A percentile compares a stretch with the other conserved stretches of the same genome.
Evolutionary conservation across 1,284 basidiomycete species (phyloP).

Genomic region (Cerrena zonata): DNA sequence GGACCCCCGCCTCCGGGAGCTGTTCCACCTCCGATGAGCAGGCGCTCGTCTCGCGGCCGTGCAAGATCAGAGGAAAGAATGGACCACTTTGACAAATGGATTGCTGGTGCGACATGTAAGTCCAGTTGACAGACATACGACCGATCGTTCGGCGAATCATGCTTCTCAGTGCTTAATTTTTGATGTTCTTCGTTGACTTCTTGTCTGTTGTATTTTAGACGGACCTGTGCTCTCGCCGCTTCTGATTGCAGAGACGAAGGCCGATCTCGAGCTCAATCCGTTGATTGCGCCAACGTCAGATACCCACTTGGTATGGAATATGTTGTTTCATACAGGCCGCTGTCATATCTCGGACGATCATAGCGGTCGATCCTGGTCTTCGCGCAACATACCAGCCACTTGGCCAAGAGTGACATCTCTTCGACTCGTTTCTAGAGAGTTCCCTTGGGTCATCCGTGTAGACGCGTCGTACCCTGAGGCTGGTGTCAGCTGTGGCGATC

Average conservation of each 20-base stretch:
- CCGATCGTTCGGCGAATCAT: too few relatives aligned
- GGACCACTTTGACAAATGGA: slow-evolving; percentile 24
- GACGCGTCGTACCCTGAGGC: slow-evolving; percentile 41
- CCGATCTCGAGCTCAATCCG: slow-evolving; percentile 51
- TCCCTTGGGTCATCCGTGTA: slow-evolving; percentile 58
- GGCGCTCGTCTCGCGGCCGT: slow-evolving; percentile 9
- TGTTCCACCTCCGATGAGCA: neutral
- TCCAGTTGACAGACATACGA: too few relatives aligned
- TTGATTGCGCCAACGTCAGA: slow-evolving; percentile 47
- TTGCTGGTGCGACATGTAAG: slow-evolving; percentile 25
- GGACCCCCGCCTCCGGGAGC: slow-evolving; percentile 2
- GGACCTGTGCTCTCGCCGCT: slow-evolving; percentile 67
- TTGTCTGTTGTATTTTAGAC: slow-evolving; percentile 35
- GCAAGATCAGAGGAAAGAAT: slow-evolving; percentile 14
- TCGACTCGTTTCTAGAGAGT: slow-evolving; percentile 43
- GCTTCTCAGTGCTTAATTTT: too few relatives aligned
- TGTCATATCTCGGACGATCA: slow-evolving; percentile 59
- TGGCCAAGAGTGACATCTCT: slow-evolving; percentile 58
- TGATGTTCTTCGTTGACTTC: neutral
- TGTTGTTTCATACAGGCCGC: slow-evolving; percentile 58
- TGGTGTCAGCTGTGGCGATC: slow-evolving; percentile 70
- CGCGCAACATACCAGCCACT: slow-evolving; percentile 64
- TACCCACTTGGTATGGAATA: slow-evolving; percentile 57
- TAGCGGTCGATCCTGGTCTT: slow-evolving; percentile 57
- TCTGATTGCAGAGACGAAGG: slow-evolving; percentile 43